Base-by-base conservation (phyloP, 1,284 basidiomycete species). In the Moniliella sp. region DNA sequence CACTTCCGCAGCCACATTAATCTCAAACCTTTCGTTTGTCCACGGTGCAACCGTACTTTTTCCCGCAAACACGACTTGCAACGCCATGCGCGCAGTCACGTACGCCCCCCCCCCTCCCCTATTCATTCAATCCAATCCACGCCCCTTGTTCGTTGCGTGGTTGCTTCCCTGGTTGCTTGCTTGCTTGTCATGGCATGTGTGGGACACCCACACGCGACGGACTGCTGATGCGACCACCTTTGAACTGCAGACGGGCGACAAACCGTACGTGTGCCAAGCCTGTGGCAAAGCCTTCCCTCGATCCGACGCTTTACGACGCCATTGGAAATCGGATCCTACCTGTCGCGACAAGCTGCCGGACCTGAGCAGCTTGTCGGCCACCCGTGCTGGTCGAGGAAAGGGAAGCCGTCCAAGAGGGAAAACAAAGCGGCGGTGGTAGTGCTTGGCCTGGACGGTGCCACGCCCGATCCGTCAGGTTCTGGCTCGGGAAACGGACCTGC, bases 61-160 rank as follows among this genome's bases (percentile, higher is more conserved):
- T 47, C 46, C 21, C 42, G 55, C 16, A 58, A 55, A 33, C 55
- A 58, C 37, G 55, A 58, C 33, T 35, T 58, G 25, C 53, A 57
- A 37, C 35, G 55, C 13, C 55, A 58, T 34, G 50, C 53, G 12
- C 44, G 55, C 5, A 53, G 57, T 1, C 55, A 57, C 27, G 36
- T 40, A 28, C 13, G 36, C 26, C 8, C n/a, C 12, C 15, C 18
- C 13, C 12, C 25, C 5, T 11, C 15, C 31, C 18, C 13, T 11
- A 7, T 4, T 5, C 27, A 12, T 27, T 7, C n/a, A 14, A 27
- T 11, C 5, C n/a, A 7, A 9, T 17, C n/a, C 5, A 15, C 4
- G 32, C 14, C 12, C 23, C 21, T 16, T 35, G 16, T 14, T 23
- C 16, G 12, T 10, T 9, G 21, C 12, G 10, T 18, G 10, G 15